Conservation (phyloP, 352 stramenopile species). For the Phytophthora pisi region DNA sequence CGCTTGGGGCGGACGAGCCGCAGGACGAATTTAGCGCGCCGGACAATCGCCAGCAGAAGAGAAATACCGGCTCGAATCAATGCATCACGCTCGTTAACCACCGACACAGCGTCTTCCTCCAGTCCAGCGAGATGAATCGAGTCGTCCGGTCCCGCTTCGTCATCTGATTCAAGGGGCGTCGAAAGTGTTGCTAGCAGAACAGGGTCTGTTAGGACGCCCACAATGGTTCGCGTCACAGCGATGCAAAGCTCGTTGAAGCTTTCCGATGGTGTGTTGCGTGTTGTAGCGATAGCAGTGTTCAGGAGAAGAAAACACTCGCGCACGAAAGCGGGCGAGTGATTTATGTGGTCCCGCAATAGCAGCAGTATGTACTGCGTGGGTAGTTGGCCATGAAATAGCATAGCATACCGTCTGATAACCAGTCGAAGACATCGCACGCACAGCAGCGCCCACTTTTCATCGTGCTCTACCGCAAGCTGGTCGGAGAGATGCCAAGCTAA, state of each 20-base stretch:
- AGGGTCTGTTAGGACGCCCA: slow-evolving; percentile 68
- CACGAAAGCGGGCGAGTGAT: slow-evolving; percentile 64
- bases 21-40: slow-evolving; percentile 74
- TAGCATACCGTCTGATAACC: slow-evolving; percentile 76
- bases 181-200: slow-evolving; percentile 60
- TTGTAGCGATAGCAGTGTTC: slow-evolving; percentile 75
- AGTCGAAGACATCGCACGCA: slow-evolving; percentile 76
- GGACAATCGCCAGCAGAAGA: slow-evolving; percentile 71
- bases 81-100: slow-evolving; percentile 69
- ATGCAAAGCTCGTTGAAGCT: slow-evolving; percentile 65
- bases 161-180: slow-evolving; percentile 23
- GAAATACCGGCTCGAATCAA: slow-evolving; percentile 74
- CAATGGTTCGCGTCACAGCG: slow-evolving; percentile 50
- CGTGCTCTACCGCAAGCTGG: slow-evolving; percentile 64
- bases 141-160: slow-evolving; percentile 37
- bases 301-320: slow-evolving; percentile 81
- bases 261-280: slow-evolving; percentile 62
- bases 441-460: slow-evolving; percentile 60
- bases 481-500: slow-evolving; percentile 85
- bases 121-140: slow-evolving; percentile 36
- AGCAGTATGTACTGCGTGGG: slow-evolving; percentile 54
- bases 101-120: slow-evolving; percentile 63
- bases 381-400: slow-evolving; percentile 80
- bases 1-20: slow-evolving; percentile 68
- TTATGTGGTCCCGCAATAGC: slow-evolving; percentile 59